Percentiles rank a stretch among this genome's conserved stretches.
phyloP scores from a whole-genome alignment of 352 stramenopile species.

The Saprolegnia diclina region DNA sequence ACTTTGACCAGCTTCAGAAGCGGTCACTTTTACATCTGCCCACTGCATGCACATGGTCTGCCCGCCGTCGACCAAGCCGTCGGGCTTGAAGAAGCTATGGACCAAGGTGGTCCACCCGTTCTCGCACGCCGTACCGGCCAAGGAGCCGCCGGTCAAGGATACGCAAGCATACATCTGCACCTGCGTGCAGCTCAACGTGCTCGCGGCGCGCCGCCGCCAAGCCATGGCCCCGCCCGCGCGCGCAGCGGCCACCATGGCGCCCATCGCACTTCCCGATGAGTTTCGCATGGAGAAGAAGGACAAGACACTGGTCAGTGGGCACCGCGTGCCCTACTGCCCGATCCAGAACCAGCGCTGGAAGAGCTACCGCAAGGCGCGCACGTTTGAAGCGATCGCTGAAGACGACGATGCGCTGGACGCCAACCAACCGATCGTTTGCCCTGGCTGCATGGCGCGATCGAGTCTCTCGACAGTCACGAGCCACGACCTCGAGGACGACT shows the following conservation, averaged over 20 bases:
- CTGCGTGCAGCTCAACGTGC: conserved; percentile 7
- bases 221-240: not conserved
- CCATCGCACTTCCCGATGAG: not conserved
- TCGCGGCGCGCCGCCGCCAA: not conserved
- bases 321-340: conserved; percentile 3
- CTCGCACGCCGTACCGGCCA: not conserved
- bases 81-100: conserved; percentile 5
- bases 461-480: conserved; percentile 5
- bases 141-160: not conserved
- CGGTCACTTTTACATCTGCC: not conserved
- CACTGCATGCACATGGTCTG: not conserved
- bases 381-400: conserved; percentile 5
- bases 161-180: not conserved
- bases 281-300: conserved; percentile 4
- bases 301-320: conserved; percentile 1
- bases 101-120: conserved; percentile 1
- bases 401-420: not conserved
- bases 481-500: conserved; percentile 11
- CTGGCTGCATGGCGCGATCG: conserved; percentile 1
- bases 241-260: not conserved
- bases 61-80: not conserved
- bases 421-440: not conserved
- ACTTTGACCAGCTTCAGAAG: not conserved
- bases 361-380: not conserved
- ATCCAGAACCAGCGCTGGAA: conserved; percentile 9